Conservation (phyloP, 441 rosid species). For the Populus tomentosa region DNA sequence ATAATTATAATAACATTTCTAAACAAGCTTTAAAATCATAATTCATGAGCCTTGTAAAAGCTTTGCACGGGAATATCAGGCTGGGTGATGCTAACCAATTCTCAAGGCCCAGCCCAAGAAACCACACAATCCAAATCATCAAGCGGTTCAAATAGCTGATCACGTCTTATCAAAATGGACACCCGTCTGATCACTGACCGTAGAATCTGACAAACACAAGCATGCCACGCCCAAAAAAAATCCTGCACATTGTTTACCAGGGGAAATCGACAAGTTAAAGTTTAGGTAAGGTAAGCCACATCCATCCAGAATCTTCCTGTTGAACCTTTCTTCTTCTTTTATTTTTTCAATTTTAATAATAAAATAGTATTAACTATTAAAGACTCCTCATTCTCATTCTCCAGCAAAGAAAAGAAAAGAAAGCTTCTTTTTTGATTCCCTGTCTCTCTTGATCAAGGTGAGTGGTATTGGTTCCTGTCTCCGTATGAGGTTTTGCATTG, state of each 20-base stretch:
- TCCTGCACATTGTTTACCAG: too few relatives aligned
- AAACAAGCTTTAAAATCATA: too few relatives aligned
- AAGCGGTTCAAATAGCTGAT: too few relatives aligned
- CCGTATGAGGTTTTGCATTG: neutral
- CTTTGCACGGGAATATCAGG: neutral
- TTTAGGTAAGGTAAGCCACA: neutral
- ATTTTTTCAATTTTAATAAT: neutral
- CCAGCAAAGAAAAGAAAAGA: too few relatives aligned
- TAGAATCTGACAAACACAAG: too few relatives aligned
- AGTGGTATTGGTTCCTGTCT: too few relatives aligned
- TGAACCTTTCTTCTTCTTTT: neutral
- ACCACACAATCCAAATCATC: neutral
- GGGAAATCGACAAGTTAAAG: too few relatives aligned
- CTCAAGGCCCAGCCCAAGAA: neutral
- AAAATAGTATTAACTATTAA: neutral
- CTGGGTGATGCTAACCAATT: neutral
- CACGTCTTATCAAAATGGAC: too few relatives aligned
- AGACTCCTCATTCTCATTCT: neutral
- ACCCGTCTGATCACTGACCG: too few relatives aligned
- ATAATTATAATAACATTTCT: too few relatives aligned
- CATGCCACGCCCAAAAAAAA: too few relatives aligned
- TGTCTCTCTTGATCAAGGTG: neutral
- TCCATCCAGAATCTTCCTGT: neutral
- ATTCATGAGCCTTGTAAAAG: neutral
- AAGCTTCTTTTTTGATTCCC: neutral